A percentile compares a stretch with the other conserved stretches of the same genome.
Evolutionary conservation across 352 stramenopile species (phyloP).

Genomic region (Phytophthora lateralis): DNA sequence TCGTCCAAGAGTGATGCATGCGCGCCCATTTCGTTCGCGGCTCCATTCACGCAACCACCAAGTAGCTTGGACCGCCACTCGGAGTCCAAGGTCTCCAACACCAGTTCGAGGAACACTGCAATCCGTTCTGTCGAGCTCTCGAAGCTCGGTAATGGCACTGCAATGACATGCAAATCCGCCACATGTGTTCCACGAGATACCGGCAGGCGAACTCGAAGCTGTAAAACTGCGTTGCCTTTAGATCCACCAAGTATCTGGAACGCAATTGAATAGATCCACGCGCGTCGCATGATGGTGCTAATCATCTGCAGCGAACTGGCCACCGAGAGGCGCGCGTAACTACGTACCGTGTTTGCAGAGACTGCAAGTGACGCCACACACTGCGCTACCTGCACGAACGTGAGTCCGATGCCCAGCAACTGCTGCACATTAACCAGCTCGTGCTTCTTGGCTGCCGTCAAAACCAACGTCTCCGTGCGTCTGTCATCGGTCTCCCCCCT

Average conservation of each 20-base stretch:
- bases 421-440: slow-evolving; percentile 21
- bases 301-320: slow-evolving; percentile 24
- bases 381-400: slow-evolving; percentile 17
- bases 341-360: background rate
- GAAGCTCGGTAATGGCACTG: slow-evolving; percentile 27
- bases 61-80: slow-evolving; percentile 38
- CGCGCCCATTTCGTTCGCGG: slow-evolving; percentile 12
- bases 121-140: slow-evolving; percentile 14
- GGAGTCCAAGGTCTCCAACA: slow-evolving; percentile 30
- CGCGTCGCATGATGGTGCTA: slow-evolving; percentile 19
- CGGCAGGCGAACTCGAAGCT: slow-evolving; percentile 34
- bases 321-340: slow-evolving; percentile 25
- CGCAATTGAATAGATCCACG: slow-evolving; percentile 28
- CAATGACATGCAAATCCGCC: slow-evolving; percentile 33
- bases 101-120: slow-evolving; percentile 2
- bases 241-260: slow-evolving; percentile 8
- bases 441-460: slow-evolving; percentile 5
- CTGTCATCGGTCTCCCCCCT: too few species aligned
- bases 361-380: background rate
- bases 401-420: slow-evolving; percentile 17
- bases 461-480: background rate
- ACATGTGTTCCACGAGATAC: slow-evolving; percentile 12
- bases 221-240: slow-evolving; percentile 17
- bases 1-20: slow-evolving; percentile 9
- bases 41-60: slow-evolving; percentile 17